phyloP scores from a whole-genome alignment of 352 stramenopile genomes.

The Globisporangium spiculum region DNA sequence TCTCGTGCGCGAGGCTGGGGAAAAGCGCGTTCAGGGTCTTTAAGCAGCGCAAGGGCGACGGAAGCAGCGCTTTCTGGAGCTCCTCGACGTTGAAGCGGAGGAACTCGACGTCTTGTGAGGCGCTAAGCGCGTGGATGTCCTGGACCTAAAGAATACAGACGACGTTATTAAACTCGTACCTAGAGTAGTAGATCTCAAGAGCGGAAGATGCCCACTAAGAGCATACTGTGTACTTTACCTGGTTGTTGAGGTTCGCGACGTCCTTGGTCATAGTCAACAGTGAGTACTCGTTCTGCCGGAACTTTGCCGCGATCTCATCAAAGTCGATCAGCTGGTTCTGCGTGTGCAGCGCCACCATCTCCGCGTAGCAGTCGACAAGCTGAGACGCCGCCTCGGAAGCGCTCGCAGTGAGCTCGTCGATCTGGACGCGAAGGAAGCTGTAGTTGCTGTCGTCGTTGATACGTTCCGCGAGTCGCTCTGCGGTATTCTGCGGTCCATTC shows the following conservation, averaged over 20 bases:
- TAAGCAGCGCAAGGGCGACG: conserved; percentile 42
- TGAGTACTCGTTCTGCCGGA: conserved; percentile 43
- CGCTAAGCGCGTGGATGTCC: conserved; percentile 20
- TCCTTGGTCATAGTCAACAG: conserved; percentile 41
- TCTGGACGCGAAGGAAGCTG: conserved; percentile 29
- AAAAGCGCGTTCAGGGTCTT: conserved; percentile 34
- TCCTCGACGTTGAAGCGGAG: conserved; percentile 39
- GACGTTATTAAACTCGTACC: neutral
- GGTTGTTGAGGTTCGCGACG: conserved; percentile 29
- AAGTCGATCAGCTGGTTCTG: conserved; percentile 52
- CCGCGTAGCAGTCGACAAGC: conserved; percentile 34
- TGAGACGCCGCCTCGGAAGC: conserved; percentile 18
- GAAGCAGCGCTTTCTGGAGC: conserved; percentile 36
- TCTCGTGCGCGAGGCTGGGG: conserved; percentile 38
- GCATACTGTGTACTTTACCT: conserved; percentile 25
- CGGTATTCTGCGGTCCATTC: neutral
- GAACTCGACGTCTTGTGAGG: conserved; percentile 33
- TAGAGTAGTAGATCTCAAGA: neutral
- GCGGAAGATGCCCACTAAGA: too few relatives aligned
- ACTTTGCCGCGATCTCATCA: conserved; percentile 36
- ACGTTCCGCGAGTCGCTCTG: conserved; percentile 29
- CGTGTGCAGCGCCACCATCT: conserved; percentile 30
- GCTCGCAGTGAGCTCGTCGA: conserved; percentile 40
- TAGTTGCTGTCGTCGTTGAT: conserved; percentile 35
- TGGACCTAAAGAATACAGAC: conserved; percentile 10